These are phyloP conservation scores for Nitzschia sp. DNA, from an alignment of 108 stramenopile species.

Conservation along the genomic window DNA sequence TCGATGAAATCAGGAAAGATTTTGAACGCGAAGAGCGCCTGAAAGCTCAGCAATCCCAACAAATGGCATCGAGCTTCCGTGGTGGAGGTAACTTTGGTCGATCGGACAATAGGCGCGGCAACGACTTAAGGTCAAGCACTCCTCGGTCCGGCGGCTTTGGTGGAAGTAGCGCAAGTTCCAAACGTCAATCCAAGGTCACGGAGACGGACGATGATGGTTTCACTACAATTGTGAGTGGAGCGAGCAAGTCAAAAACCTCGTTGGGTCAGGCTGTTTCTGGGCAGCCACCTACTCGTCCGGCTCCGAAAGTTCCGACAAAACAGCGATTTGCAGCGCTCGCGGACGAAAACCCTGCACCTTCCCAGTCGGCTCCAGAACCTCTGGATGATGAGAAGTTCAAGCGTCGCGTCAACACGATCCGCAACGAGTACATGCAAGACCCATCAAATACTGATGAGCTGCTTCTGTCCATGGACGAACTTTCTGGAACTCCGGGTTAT, in stretches of 20 bases:
- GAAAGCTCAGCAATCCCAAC: conserved; percentile 62
- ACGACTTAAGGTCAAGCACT: conserved; percentile 23
- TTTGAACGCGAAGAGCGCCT: conserved; percentile 74
- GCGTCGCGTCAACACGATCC: conserved; percentile 64
- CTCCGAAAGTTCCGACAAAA: conserved; percentile 21
- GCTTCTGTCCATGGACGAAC: conserved; percentile 66
- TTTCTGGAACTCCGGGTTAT: conserved; percentile 56
- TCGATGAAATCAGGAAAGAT: conserved; percentile 90
- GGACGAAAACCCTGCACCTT: conserved; percentile 22
- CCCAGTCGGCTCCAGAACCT: conserved; percentile 25
- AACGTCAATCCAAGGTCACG: conserved; percentile 28
- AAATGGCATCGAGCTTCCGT: conserved; percentile 33
- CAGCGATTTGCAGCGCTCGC: conserved; percentile 31
- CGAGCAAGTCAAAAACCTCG: conserved; percentile 18
- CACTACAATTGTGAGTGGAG: conserved; percentile 42
- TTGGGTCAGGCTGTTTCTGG: conserved; percentile 7
- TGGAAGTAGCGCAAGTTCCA: conserved; percentile 16
- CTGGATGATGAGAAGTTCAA: conserved; percentile 61
- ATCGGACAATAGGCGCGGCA: conserved; percentile 26
- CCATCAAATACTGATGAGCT: conserved; percentile 63
- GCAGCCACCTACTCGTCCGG: conserved; percentile 17
- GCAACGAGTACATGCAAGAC: conserved; percentile 68
- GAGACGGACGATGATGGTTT: conserved; percentile 70
- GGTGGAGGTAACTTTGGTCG: conserved; percentile 44
- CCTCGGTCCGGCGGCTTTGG: conserved; percentile 25